These are phyloP conservation scores for Entelexis paramagnoliae DNA, from an alignment of 1,139 yeast genomes.

Conservation along the genomic window DNA sequence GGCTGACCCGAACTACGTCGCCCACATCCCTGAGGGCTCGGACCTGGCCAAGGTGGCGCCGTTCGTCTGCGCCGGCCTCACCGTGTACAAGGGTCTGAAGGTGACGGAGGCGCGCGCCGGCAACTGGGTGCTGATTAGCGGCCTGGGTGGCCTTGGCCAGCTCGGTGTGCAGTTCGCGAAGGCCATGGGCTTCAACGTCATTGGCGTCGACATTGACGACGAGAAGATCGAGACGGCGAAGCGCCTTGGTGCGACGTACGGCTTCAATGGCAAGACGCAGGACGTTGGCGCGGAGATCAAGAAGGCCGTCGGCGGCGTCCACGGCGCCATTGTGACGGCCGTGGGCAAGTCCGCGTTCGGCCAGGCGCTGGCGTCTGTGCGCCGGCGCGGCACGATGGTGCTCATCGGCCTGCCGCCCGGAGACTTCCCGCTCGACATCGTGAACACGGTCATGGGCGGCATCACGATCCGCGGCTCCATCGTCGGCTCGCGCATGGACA, in stretches of 20 bases:
- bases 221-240: constrained; percentile 49
- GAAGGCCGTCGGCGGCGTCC: constrained; percentile 67
- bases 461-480: constrained; percentile 61
- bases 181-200: constrained; percentile 70
- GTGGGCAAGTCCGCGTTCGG: constrained; percentile 64
- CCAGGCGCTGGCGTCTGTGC: constrained; percentile 57
- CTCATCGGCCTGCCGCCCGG: constrained; percentile 60
- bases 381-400: constrained; percentile 68
- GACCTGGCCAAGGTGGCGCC: constrained; percentile 71
- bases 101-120: constrained; percentile 57
- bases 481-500: constrained; percentile 73
- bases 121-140: constrained; percentile 70
- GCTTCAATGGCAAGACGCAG: constrained; percentile 41
- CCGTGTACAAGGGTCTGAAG: constrained; percentile 74
- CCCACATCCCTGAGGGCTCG: constrained; percentile 57
- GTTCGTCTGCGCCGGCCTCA: constrained; percentile 70
- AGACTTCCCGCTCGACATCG: constrained; percentile 38
- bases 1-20: constrained; percentile 81
- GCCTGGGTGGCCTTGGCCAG: constrained; percentile 82
- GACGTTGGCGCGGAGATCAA: constrained; percentile 29
- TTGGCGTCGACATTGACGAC: constrained; percentile 67
- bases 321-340: constrained; percentile 71
- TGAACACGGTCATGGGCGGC: constrained; percentile 55
- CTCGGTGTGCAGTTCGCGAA: constrained; percentile 71
- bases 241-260: constrained; percentile 54